Base-by-base conservation (phyloP, 805 yeast genomes). In the Scheffersomyces stipitis region DNA sequence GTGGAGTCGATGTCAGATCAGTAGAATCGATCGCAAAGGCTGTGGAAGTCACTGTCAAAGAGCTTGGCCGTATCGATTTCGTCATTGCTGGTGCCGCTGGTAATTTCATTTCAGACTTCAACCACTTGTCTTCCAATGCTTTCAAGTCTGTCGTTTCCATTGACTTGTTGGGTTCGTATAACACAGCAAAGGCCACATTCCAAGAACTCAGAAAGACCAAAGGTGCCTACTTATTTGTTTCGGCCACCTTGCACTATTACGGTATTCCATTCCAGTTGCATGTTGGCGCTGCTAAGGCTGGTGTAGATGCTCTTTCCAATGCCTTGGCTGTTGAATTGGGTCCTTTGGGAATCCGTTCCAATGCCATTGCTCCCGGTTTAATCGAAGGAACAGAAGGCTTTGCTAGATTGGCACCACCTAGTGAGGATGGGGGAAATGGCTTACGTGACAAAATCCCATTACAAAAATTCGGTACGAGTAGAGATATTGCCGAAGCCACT, bases 51-150 rank as follows among this genome's bases (percentile, higher is more conserved):
- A 80, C 96, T 0, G 86, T 89, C 16, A 55, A 63, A 7, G 69
- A 74, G 52, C 75, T 87, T 47, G 96, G 96, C 5, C 68, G 76
- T 42, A 83, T 90, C 41, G 97, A 90, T 63, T 86, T 61, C 58
- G 95, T 90, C 23, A 85, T 90, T 58, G 90, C 93, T 30, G 97
- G 97, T 8, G 97, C 98, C 2, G 97, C 97, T 3, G 97, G 98
- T 6, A 91, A 91, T 67, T 90, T 91, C 57, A 59, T 91, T 36
- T 66, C 87, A 23, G 93, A 87, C 58, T 79, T 89, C 63, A 80
- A 82, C 52, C 81, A 80, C 50, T 66, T 90, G 46, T 81, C 91
- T 2, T 55, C 91, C 15, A 88, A 89, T 55, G 97, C 96, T 4
- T 90, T 90, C 72, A 85, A 85, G 60, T 73, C 95, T 0, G 97